Base-by-base conservation (phyloP, 1,139 yeast species). In the Candida anutae region DNA sequence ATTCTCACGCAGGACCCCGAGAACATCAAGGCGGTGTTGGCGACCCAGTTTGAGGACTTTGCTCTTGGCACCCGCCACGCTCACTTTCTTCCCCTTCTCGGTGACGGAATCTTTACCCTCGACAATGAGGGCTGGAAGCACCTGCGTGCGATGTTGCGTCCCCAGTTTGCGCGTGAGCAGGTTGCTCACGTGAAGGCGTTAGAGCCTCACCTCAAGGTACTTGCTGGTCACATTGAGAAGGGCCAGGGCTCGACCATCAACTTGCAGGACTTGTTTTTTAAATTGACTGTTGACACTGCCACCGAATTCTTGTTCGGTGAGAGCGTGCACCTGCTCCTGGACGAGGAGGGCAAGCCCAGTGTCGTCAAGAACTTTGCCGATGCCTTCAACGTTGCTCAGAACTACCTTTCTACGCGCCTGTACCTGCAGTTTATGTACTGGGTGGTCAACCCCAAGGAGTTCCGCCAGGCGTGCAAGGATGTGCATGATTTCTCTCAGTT, bases 241-340 rank as follows among this genome's bases (percentile, higher is more conserved):
- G 15, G 30, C 12, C 27, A 33, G 9, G 51, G 50, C 8, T 9
- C 17, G 8, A 32, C 40, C 13, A 54, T 70, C 36, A 76, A 74
- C 36, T 45, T 71, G 18, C 77, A 71, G 42, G 60, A 54, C 16
- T 52, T 64, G 28, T 69, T 70, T 44, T 72, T 63, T 49, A 50
- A 51, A 33, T 51, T 74, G 26, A 74, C 80, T 5, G 58, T 74
- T 34, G 80, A 74, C 43, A 62, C 75, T 15, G 70, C 79, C 4
- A 66, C 77, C 11, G 77, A 74, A 46, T 71, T 72, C 41, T 55
- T 74, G 39, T 73, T 74, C 50, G 80, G 80, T 10, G 72, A 66
- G 42, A 61, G 73, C 8, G 69, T 66, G 9, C 56, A 58, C 29
- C 41, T 52, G 26, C 40, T 41, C 28, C 15, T 30, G 5, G 17